Conservation (phyloP, 441 rosid species). For the Syzygium syzygioides region DNA sequence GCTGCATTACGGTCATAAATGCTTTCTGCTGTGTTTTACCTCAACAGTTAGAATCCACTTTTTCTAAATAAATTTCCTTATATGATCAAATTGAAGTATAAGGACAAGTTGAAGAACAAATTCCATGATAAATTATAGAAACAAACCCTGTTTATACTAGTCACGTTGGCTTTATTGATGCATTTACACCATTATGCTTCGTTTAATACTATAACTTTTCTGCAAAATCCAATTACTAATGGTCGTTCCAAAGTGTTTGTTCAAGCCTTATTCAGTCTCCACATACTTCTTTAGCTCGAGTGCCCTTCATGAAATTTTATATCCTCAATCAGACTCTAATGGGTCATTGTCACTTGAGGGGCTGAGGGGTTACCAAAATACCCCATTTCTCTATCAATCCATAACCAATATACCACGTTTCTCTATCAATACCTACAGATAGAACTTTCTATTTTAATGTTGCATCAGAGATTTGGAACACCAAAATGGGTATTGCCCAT, state of each 20-base stretch:
- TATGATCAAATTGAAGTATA: neutral
- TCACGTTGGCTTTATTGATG: neutral
- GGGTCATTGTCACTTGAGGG: neutral
- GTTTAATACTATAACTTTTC: neutral
- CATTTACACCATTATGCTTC: neutral
- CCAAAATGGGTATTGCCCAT: neutral
- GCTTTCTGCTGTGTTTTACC: neutral
- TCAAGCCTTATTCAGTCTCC: neutral
- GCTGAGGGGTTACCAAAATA: neutral
- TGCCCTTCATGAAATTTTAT: neutral
- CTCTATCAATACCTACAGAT: neutral
- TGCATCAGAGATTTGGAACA: neutral
- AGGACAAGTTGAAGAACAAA: neutral
- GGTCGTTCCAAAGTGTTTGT: neutral
- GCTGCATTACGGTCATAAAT: neutral
- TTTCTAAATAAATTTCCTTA: neutral
- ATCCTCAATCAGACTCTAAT: neutral
- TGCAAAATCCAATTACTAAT: neutral
- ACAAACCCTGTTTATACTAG: neutral
- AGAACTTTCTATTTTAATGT: neutral
- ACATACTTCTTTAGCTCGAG: neutral
- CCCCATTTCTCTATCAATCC: neutral
- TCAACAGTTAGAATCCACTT: neutral
- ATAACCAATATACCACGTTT: neutral
- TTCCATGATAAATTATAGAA: neutral